Evolutionary conservation across 768 basidiomycete genomes (phyloP), one percentile per base, ranked within the genome.

Genomic region (Nevesoporus exiguus): DNA sequence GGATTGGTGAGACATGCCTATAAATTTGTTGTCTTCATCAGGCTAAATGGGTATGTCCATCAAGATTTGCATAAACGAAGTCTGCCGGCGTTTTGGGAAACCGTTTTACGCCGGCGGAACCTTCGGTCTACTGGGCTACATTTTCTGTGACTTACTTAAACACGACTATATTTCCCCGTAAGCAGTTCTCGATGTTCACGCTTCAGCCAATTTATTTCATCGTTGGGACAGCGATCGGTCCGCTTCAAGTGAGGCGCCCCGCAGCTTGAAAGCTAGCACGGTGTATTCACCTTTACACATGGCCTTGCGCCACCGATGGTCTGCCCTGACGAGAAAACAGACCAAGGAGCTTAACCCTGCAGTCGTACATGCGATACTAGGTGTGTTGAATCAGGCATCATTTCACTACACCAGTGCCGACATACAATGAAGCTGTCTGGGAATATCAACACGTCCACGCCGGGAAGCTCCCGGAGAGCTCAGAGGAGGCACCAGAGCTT

Each of bases 71-170:
- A 77, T 95, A 50, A 95, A 98, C 68, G 80, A 82, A 48, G 76
- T 83, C n/a, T 93, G 93, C 68, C 79, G 94, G 55, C 78, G 80
- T 52, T 75, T 81, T 46, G 74, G 77, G 40, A 93, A 86, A 57
- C 86, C 90, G 7, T 87, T 98, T 68, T 98, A 97, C 63, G 84
- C 87, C n/a, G 94, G 94, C 1, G 91, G 91, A 11, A 87, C 89
- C 15, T 95, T 93, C 67, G 96, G 96, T 21, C 76, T 95, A 55
- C 74, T 85, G 43, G 96, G 96, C 15, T 99, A 93, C 72, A 92
- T 97, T 64, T 97, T 98, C 66, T 93, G 92, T 58, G 95, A 98
- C 68, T 78, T 99, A 51, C 76, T 94, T 52, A 78, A 82, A 51
- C 96, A 97, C 64, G 86, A 93, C 57, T 93, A 88, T 69, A 83